Base-by-base conservation (phyloP, 1,139 yeast genomes). In the Pneumocystis canis region DNA sequence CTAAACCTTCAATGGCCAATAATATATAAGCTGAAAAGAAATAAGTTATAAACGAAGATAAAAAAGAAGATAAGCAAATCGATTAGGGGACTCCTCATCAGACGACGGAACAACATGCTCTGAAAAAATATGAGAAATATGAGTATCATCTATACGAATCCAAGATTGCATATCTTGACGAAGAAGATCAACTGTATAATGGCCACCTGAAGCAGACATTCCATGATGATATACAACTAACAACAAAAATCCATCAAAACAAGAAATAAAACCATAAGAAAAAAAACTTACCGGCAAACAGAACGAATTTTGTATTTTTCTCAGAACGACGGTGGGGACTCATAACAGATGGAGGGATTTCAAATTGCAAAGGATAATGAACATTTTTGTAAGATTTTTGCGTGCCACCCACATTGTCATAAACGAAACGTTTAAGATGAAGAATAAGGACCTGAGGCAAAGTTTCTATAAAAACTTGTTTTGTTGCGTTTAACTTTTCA, bases 151-250 rank as follows among this genome's bases (percentile, higher is more conserved):
- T 63, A 90, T 86, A 68, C 92, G 81, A 65, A 85, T 81, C 98
- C 98, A 92, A 65, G 80, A 79, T 39, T 75, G 75, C 41, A 71
- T 71, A 32, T 74, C 75, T 56, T 79, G 77, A 63, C 80, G 75
- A 62, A 80, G 75, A 14, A 89, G 89, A 73, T 92, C 97, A 62
- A 87, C 87, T 0, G 98, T 92, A 75, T 92, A 92, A 73, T 92
- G 99, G 2, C 99, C 99, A 56, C 94, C 95, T 68, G 89, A 92
- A 0, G 97, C 87, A 63, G 89, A 82, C 61, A 83, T 76, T 20
- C 99, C 99, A 73, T 92, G 97, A 73, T 92, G 99, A 73, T 92
- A 92, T 30, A 92, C 95, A 53, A 90, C 95, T 37, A 61, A n/a
- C 28, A 35, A 33, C 16, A 40, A 11, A 59, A 40, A 16, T 39